Evolutionary conservation across 768 basidiomycete species (phyloP).

Genomic region (Tricholoma furcatifolium): DNA sequence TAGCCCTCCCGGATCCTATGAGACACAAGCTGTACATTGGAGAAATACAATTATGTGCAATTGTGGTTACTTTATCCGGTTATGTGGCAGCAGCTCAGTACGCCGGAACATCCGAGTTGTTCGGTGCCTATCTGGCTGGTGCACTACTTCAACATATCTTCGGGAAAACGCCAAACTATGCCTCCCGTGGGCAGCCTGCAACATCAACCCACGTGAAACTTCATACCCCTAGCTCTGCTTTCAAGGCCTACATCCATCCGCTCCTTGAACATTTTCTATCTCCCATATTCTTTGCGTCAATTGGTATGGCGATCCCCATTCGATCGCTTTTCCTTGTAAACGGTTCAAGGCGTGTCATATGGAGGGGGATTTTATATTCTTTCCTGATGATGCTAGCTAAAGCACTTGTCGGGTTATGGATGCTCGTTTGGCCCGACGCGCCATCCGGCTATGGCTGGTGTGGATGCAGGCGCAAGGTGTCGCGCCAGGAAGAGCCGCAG

Average conservation of each 20-base stretch:
- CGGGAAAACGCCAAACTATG: background rate
- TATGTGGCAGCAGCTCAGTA: constrained; percentile 50
- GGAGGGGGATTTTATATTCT: constrained; percentile 58
- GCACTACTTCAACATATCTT: constrained; percentile 41
- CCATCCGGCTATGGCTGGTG: constrained; percentile 12
- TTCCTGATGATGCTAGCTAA: constrained; percentile 59
- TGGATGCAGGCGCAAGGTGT: background rate
- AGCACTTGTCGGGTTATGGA: constrained; percentile 44
- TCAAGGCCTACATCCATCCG: constrained; percentile 35
- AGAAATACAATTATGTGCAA: constrained; percentile 32
- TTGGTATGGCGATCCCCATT: constrained; percentile 56
- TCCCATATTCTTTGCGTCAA: constrained; percentile 68
- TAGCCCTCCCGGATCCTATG: background rate
- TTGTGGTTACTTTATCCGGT: constrained; percentile 36
- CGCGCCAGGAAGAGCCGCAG: background rate
- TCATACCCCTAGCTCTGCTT: constrained; percentile 23
- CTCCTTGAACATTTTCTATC: constrained; percentile 43
- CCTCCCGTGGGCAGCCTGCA: too few species aligned
- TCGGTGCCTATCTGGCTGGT: constrained; percentile 63
- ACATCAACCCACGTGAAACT: background rate
- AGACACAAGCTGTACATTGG: constrained; percentile 9
- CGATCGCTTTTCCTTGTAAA: constrained; percentile 39
- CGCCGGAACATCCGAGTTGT: constrained; percentile 58
- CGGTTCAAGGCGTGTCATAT: constrained; percentile 34
- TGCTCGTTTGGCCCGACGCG: constrained; percentile 33